These are phyloP conservation scores for Papiliotrema nemorosa DNA, from an alignment of 1,284 basidiomycete species.

Conservation along the genomic window DNA sequence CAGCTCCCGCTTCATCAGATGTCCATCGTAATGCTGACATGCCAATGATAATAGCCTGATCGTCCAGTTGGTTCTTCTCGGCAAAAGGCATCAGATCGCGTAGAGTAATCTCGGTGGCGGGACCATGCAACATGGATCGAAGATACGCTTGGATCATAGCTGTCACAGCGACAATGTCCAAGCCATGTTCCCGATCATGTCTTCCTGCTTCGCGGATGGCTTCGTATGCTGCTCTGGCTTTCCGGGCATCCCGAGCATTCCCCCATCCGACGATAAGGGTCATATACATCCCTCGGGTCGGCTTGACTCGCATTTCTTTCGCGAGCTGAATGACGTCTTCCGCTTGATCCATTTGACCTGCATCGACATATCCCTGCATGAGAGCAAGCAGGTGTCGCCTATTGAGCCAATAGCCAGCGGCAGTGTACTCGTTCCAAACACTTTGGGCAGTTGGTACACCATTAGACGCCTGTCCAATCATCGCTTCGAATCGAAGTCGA, in stretches of 20 bases:
- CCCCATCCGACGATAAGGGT: neutral
- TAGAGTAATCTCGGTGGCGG: neutral
- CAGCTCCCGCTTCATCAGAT: neutral
- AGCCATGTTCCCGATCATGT: neutral
- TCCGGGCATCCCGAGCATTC: neutral
- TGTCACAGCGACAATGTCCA: neutral
- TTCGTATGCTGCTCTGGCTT: slow-evolving; percentile 1
- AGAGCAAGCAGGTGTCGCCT: slow-evolving; percentile 32
- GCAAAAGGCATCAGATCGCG: neutral
- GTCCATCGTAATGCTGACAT: slow-evolving; percentile 4
- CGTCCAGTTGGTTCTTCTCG: neutral
- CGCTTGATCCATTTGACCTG: slow-evolving; percentile 34
- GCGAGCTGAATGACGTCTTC: slow-evolving; percentile 29
- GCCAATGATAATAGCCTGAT: neutral
- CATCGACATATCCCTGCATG: slow-evolving; percentile 33
- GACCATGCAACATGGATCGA: neutral
- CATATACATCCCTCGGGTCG: slow-evolving; percentile 6
- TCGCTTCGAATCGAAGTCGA: slow-evolving; percentile 10
- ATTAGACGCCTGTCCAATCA: neutral
- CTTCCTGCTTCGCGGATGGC: neutral
- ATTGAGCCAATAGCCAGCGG: slow-evolving; percentile 33
- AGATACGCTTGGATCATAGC: slow-evolving; percentile 2
- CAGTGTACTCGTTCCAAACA: slow-evolving; percentile 34
- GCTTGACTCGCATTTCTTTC: slow-evolving; percentile 8
- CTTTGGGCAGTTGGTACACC: slow-evolving; percentile 19